Base-by-base conservation (phyloP, 495 filamentous ascomycete species). In the Diplogelasinospora grovesii region DNA sequence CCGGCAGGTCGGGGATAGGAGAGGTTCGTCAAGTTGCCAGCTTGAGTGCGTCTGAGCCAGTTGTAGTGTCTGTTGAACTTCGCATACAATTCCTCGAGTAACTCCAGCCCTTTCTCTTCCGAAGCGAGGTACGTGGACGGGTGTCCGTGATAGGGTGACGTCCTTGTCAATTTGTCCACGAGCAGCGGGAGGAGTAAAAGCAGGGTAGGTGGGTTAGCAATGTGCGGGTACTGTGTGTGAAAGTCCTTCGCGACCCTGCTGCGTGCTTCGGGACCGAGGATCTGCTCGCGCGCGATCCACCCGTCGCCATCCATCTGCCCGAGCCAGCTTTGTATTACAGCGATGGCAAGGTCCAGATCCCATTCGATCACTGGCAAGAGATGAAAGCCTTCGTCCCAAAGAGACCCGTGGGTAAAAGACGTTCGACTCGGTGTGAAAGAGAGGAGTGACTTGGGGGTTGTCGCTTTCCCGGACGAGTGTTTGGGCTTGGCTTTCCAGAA, bases 361-460 rank as follows among this genome's bases (percentile, higher is more conserved):
- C 84, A 96, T 48, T 95, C 89, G 18, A 82, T 69, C 19, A 96
- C 75, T 9, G 89, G 89, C 43, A 95, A 74, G 18, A 95, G 69
- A 54, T 96, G 89, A 61, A 95, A 96, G 1, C 89, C 89, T 53
- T 96, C 89, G 55, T 96, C 89, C 89, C 89, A 96, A 8, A 94
- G 70, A 57, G 95, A 96, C 0, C 89, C 89, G 55, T 90, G 67
- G 0, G 89, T 89, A 58, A 96, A 96, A 68, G 95, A 96, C 1
- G 89, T 83, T 20, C 89, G 68, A 14, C 87, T 94, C 4, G 89
- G 89, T 39, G 95, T 86, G 55, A 79, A 84, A 15, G 89, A 90
- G 53, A 88, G 95, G 0, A 96, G 77, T 49, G 89, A 82, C 37
- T 78, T 80, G 5, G 89, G 85, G 38, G 59, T 63, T 5, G 69